Base-by-base conservation (phyloP, 768 basidiomycete species). In the Termitomyces sp. region DNA sequence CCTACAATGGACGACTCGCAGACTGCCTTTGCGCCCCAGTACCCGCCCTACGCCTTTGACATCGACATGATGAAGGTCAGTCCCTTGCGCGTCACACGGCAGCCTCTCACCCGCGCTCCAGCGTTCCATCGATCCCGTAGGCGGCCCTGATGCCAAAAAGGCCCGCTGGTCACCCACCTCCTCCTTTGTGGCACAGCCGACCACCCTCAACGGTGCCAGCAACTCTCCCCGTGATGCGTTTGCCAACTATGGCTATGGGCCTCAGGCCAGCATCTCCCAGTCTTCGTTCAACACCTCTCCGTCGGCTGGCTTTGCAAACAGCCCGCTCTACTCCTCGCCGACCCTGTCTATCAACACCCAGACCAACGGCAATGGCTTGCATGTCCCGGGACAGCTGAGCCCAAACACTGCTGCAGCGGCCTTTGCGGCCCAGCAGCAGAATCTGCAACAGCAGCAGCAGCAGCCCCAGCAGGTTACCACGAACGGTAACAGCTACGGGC, bases 1-100 rank as follows among this genome's bases (percentile, higher is more conserved):
- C 69, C 72, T 66, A 63, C 76, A 66, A 88, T 91, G 90, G 89
- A 90, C 79, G 89, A 91, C 81, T 69, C 83, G 58, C 88, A 90
- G 75, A 79, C 88, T 73, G 81, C 81, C 54, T 90, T 89, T 73
- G 84, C 85, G 63, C 74, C 78, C 58, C 88, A 87, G 69, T 91
- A 92, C 73, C 81, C 83, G 64, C 73, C 81, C 64, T 92, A 90
- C 83, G 78, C 75, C 61, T 89, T 92, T 78, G 91, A 92, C 71
- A 79, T 92, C 84, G 91, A 93, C 76, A 92, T 93, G 91, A 92
- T 92, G 90, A 93, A 93, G 89, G 91, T 89, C 39, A 16, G 79
- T 73, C 9, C 1, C 3, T 2, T 13, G 4, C 22, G 3, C 22
- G 13, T 15, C 22, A 0, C 5, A 4, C 13, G 13, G 22, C 12